These are phyloP conservation scores for Claviceps africana DNA, from an alignment of 2,329 filamentous ascomycete genomes.

Conservation along the genomic window DNA sequence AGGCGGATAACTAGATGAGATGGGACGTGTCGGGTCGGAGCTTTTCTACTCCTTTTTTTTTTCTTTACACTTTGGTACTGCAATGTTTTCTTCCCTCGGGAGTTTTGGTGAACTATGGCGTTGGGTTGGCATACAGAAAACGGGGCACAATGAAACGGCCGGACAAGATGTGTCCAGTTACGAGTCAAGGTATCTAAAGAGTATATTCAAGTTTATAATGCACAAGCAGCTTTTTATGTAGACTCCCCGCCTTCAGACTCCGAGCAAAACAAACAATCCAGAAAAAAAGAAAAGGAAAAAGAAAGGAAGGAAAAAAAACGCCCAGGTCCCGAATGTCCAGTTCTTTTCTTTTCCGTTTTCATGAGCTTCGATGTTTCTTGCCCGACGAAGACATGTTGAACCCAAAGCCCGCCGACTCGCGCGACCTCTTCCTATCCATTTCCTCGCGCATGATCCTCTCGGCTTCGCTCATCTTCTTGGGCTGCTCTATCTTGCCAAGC, in stretches of 20 bases:
- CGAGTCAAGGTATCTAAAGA: slow-evolving; percentile 3
- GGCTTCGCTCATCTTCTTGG: slow-evolving; percentile 76
- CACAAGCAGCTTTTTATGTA: not conserved
- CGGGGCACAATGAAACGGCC: not conserved
- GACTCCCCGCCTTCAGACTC: not conserved
- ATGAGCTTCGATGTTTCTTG: slow-evolving; percentile 36
- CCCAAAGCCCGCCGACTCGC: slow-evolving; percentile 33
- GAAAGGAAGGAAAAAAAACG: not conserved
- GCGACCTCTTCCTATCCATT: slow-evolving; percentile 53
- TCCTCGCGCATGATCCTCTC: slow-evolving; percentile 84
- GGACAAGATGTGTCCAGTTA: not conserved
- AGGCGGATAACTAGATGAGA: slow-evolving; percentile 25
- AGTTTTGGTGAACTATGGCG: slow-evolving; percentile 1
- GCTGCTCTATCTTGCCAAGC: slow-evolving; percentile 38
- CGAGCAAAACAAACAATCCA: too few relatives aligned
- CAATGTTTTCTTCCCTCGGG: not conserved
- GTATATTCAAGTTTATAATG: not conserved
- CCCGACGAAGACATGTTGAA: slow-evolving; percentile 30
- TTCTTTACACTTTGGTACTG: not conserved
- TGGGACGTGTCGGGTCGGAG: not conserved
- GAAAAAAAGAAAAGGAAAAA: too few relatives aligned
- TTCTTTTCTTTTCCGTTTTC: not conserved
- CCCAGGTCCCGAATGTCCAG: not conserved
- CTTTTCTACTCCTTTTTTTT: not conserved
- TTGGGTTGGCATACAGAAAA: not conserved